Evolutionary conservation across 2,329 filamentous ascomycete genomes (phyloP), one percentile per base, ranked within the genome.

Genomic region (Albifimbria verrucaria): DNA sequence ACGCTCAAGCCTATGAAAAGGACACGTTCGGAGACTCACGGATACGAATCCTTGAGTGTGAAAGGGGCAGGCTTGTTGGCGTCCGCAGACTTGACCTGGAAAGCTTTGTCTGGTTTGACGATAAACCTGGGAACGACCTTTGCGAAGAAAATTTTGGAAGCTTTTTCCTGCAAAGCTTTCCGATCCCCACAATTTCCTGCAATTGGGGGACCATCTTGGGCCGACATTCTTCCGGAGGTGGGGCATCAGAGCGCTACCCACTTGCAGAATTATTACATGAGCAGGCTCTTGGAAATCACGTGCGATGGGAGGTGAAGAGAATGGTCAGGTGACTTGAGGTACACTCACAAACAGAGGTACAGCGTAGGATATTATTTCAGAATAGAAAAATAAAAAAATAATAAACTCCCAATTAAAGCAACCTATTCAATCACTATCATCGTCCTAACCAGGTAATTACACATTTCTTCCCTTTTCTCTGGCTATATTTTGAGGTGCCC

Each of bases 61-160:
- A 44, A n/a, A 60, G 59, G 61, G 51, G 55, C 58, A 61, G 61
- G 59, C 61, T 61, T 52, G 61, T 65, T 63, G 62, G 58, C 58
- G 57, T 62, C 60, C 32, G 32, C 60, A 60, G 63, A 62, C 57
- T 65, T 68, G 61, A 61, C 57, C 58, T 65, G 57, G 63, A 54
- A 62, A 66, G 61, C 62, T 62, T 64, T 64, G 60, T 57, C 62
- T 53, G 56, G 56, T 39, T 57, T 53, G 54, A 61, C 57, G 53
- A 59, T 63, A 57, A 61, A 56, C 60, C 59, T 58, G 57, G 55
- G 54, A 53, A 60, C 55, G 58, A 57, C 54, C 52, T 59, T 53
- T 57, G 57, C 60, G 65, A 67, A 69, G 66, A 71, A 67, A 65
- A 69, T 72, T 72, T 70, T 70, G 65, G 69, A 72, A 68, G 66